Conservation (phyloP, 1,139 yeast species). For the Torulaspora globosa region DNA sequence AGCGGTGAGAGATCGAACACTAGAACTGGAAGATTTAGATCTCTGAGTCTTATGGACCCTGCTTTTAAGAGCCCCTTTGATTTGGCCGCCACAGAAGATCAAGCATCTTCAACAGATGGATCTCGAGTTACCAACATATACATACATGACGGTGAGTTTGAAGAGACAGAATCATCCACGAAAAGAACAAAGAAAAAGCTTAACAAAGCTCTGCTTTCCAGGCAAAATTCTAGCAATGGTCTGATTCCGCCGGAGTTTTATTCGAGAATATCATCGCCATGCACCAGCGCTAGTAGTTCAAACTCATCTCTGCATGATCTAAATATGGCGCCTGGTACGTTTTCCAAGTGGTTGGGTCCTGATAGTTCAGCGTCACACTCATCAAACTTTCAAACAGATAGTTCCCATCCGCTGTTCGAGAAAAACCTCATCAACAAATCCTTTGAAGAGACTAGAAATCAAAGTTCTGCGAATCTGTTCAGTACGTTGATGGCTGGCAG, state of each 20-base stretch:
- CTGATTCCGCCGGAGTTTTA: slow-evolving; percentile 37
- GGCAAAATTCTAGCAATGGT: slow-evolving; percentile 24
- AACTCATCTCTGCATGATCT: slow-evolving; percentile 29
- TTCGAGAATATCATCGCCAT: slow-evolving; percentile 35
- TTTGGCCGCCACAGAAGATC: slow-evolving; percentile 9
- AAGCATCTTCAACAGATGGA: slow-evolving; percentile 9
- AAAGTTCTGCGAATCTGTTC: slow-evolving; percentile 21
- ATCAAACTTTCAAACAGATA: background rate
- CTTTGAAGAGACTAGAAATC: slow-evolving; percentile 29
- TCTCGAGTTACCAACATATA: slow-evolving; percentile 33
- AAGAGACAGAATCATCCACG: slow-evolving; percentile 14
- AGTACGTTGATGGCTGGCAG: slow-evolving; percentile 20
- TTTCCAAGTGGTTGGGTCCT: slow-evolving; percentile 18
- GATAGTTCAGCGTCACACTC: slow-evolving; percentile 7
- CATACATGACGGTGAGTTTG: slow-evolving; percentile 36
- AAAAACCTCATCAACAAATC: slow-evolving; percentile 31
- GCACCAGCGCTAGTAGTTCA: slow-evolving; percentile 34
- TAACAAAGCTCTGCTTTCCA: slow-evolving; percentile 10
- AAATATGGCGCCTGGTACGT: slow-evolving; percentile 23
- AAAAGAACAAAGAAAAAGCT: slow-evolving; percentile 10
- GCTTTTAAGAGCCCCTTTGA: slow-evolving; percentile 14
- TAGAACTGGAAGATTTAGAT: slow-evolving; percentile 31
- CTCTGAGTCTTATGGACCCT: slow-evolving; percentile 37
- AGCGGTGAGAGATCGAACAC: slow-evolving; percentile 5
- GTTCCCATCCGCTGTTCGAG: slow-evolving; percentile 23